A percentile compares a stretch with the other conserved stretches of the same genome.
phyloP scores from a whole-genome alignment of 345 rosid species.

The Rhizophora apiculata region DNA sequence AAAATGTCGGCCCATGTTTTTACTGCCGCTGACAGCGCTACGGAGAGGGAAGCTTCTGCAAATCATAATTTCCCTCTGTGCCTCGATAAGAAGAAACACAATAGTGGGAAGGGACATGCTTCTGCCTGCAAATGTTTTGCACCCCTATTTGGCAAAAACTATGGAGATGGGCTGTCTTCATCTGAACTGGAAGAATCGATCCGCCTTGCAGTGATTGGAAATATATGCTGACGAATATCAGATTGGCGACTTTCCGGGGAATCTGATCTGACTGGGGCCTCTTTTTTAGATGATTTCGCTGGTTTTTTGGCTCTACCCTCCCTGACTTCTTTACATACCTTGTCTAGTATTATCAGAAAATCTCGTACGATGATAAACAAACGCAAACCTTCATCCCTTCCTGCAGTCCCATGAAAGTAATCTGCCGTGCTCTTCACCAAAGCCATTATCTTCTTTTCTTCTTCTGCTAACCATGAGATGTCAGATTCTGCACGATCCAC shows the following conservation, averaged over 20 bases:
- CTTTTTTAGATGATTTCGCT: conserved; percentile 29
- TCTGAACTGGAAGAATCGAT: conserved; percentile 56
- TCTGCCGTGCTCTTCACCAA: conserved; percentile 69
- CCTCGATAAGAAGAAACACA: not conserved
- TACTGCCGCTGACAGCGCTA: not conserved
- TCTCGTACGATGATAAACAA: conserved; percentile 66
- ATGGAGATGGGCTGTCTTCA: conserved; percentile 38
- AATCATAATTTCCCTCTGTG: not conserved
- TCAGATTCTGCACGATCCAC: conserved; percentile 51
- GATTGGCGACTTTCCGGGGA: conserved; percentile 35
- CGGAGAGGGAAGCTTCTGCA: not conserved
- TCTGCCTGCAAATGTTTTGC: not conserved
- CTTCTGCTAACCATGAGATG: conserved; percentile 40
- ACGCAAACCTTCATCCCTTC: conserved; percentile 69
- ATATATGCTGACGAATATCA: conserved; percentile 42
- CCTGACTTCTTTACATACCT: conserved; percentile 57
- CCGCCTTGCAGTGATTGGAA: conserved; percentile 60
- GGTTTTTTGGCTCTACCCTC: conserved; percentile 34
- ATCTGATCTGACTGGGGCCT: conserved; percentile 21
- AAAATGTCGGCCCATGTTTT: not conserved
- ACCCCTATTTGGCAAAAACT: conserved; percentile 18
- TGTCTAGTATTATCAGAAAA: conserved; percentile 72
- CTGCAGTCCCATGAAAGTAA: conserved; percentile 71
- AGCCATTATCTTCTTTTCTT: conserved; percentile 66
- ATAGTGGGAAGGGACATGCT: not conserved